phyloP scores from a whole-genome alignment of 495 filamentous ascomycete genomes.

The Darksidea phi region DNA sequence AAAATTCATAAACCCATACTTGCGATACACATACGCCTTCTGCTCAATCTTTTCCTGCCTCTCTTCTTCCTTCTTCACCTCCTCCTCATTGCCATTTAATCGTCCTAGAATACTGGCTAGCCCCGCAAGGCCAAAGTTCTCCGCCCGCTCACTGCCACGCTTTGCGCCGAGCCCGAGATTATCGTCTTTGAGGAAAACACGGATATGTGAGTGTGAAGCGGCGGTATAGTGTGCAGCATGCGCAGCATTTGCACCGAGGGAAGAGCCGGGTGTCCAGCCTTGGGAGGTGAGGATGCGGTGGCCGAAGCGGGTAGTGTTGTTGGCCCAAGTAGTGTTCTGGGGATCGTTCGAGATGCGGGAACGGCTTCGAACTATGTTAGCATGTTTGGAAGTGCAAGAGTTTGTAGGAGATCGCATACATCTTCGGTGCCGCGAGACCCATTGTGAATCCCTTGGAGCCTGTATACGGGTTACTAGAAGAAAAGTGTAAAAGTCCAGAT shows the following conservation, averaged over 20 bases:
- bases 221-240: constrained; percentile 73
- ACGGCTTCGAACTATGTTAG: constrained; percentile 54
- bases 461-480: background rate
- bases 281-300: constrained; percentile 81
- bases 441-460: constrained; percentile 18
- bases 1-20: constrained; percentile 73
- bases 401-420: constrained; percentile 10
- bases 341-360: constrained; percentile 83
- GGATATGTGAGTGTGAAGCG: constrained; percentile 74
- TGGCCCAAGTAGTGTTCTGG: constrained; percentile 89
- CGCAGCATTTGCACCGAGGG: constrained; percentile 70
- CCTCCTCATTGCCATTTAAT: constrained; percentile 81
- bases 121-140: constrained; percentile 76
- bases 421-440: constrained; percentile 38
- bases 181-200: constrained; percentile 79
- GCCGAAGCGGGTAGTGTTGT: constrained; percentile 76
- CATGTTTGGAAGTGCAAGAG: background rate
- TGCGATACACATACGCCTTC: constrained; percentile 64
- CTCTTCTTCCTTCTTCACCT: constrained; percentile 62
- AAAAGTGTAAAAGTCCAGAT: background rate
- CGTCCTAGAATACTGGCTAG: constrained; percentile 83
- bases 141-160: constrained; percentile 57
- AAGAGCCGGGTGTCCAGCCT: constrained; percentile 83
- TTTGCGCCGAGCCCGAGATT: constrained; percentile 85
- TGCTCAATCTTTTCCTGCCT: constrained; percentile 7